Base-by-base conservation (phyloP, 2,329 filamentous ascomycete genomes). In the Dryadomyces sulphureus region DNA sequence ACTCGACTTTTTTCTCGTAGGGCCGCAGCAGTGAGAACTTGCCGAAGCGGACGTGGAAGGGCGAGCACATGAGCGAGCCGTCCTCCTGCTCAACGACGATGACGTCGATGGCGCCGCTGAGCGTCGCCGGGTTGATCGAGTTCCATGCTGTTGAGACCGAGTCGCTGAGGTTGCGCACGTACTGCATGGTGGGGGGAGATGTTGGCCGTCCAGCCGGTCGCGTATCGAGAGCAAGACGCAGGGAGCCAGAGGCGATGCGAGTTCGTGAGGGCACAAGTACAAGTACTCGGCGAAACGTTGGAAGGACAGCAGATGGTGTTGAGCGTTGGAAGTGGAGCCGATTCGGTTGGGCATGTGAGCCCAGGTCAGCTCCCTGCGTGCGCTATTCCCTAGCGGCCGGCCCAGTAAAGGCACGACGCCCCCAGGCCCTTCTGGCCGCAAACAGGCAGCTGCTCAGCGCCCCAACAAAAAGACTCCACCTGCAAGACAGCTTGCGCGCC, bases 121-220 rank as follows among this genome's bases (percentile, higher is more conserved):
- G 77, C 12, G 92, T 98, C 39, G 92, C 88, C 43, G 92, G 92
- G 64, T 98, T 98, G 72, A 98, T 94, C 22, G 89, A 95, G 66
- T 98, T 98, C 92, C 92, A 98, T 63, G 92, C 90, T 68, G 92
- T 95, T 56, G 89, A 94, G 57, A 98, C 90, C 45, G 88, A 93
- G 62, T 89, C 89, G 64, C 87, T 92, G 57, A 96, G 77, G 59
- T 89, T 94, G 55, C 92, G 79, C 55, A 96, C 89, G 84, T 96
- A 96, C 73, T 96, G 89, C 92, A 96, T 96, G 52, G 62, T 70
- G 16, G 30, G 25, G 5, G 38, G 17, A 40, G 22, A 25, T 39
- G 7, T 11, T 8, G 8, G 17, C 2, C 16, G n/a, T 21, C 9
- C 38, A 25, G 24, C 9, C 19, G 19, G 38, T 14, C 36, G 36